These are phyloP conservation scores for Pyrus pyrifolia DNA, from an alignment of 306 rosid species.

Conservation along the genomic window DNA sequence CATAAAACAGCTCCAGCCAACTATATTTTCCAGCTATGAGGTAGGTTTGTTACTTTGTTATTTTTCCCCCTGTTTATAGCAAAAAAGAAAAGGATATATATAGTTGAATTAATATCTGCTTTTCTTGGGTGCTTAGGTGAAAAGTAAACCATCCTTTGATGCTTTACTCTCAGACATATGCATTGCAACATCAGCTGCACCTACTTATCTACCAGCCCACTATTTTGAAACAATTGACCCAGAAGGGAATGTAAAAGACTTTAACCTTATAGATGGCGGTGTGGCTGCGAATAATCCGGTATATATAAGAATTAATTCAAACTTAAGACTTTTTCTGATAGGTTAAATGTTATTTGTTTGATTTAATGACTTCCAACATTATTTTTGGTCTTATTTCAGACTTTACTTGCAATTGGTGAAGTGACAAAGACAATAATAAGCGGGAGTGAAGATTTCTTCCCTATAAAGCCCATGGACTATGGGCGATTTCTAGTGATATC, in stretches of 20 bases:
- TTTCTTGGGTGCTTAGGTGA: conserved; percentile 20
- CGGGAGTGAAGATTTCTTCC: conserved; percentile 14
- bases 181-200: conserved; percentile 65
- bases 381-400: conserved; percentile 18
- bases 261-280: conserved; percentile 57
- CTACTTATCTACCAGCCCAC: conserved; percentile 67
- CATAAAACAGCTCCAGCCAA: conserved; percentile 35
- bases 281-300: conserved; percentile 70
- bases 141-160: conserved; percentile 19
- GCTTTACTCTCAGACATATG: conserved; percentile 44
- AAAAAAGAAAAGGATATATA: too few relatives aligned
- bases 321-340: not conserved
- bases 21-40: conserved; percentile 47
- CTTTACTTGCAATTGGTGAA: conserved; percentile 52
- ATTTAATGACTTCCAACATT: not conserved
- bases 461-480: conserved; percentile 20
- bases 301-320: not conserved
- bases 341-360: not conserved
- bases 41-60: not conserved
- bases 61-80: not conserved
- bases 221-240: conserved; percentile 36
- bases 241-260: conserved; percentile 19
- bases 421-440: conserved; percentile 32
- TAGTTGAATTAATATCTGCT: not conserved
- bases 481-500: conserved; percentile 40